Conservation (phyloP, 208 protist genomes). For the Borovskyia barvae region DNA sequence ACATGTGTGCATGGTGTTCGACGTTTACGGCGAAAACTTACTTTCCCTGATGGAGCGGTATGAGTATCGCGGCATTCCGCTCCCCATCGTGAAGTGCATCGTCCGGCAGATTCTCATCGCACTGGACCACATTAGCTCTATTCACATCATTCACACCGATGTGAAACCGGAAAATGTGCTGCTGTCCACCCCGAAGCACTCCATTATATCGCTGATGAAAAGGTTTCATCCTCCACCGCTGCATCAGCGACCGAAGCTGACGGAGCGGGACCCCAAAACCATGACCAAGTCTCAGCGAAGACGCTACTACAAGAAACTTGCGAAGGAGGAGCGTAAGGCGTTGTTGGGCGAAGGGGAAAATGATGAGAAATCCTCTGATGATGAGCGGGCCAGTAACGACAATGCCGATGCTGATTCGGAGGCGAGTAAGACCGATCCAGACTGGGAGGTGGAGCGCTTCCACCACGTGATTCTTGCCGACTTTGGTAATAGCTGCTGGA, state of each 20-base stretch:
- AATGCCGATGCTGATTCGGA: slow-evolving; percentile 28
- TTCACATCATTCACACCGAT: slow-evolving; percentile 97
- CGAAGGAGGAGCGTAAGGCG: slow-evolving; percentile 37
- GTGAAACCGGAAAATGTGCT: slow-evolving; percentile 97
- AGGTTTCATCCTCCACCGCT: slow-evolving; percentile 73
- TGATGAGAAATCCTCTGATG: slow-evolving; percentile 11
- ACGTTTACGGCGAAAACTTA: slow-evolving; percentile 96
- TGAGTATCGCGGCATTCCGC: slow-evolving; percentile 94
- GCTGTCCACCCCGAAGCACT: slow-evolving; percentile 81
- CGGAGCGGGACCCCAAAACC: slow-evolving; percentile 79
- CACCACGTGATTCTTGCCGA: slow-evolving; percentile 96
- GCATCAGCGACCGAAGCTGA: slow-evolving; percentile 71
- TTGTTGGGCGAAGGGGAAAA: slow-evolving; percentile 22
- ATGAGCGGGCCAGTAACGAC: slow-evolving; percentile 7
- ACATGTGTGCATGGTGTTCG: slow-evolving; percentile 97
- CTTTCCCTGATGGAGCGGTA: slow-evolving; percentile 95
- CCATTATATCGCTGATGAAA: slow-evolving; percentile 86
- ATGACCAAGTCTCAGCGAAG: slow-evolving; percentile 93
- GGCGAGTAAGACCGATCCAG: slow-evolving; percentile 76
- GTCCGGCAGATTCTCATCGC: slow-evolving; percentile 84
- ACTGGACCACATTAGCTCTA: slow-evolving; percentile 94
- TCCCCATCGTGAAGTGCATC: slow-evolving; percentile 94
- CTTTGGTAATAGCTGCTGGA: slow-evolving; percentile 99
- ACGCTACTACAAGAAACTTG: slow-evolving; percentile 90
- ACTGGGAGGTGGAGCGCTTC: slow-evolving; percentile 83